Evolutionary conservation across 805 yeast species (phyloP), one percentile per base, ranked within the genome.

Genomic region (Millerozyma acaciae): DNA sequence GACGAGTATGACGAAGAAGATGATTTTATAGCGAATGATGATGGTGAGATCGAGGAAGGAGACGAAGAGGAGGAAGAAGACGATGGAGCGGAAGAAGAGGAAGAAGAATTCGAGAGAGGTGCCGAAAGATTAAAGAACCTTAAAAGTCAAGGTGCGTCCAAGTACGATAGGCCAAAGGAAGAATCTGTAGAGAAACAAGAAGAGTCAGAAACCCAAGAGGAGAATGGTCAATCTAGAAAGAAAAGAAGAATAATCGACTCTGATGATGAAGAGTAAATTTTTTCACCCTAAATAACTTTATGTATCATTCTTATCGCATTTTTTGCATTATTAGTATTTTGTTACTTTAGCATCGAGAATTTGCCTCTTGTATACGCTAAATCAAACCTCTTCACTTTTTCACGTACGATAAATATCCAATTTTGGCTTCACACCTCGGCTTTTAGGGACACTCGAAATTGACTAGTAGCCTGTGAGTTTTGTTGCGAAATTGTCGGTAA

Each of bases 221-320:
- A 59, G 25, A 61, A 49, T 26, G 56, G 52, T 30, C 48, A 44
- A 37, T 28, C 47, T 3, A 53, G 68, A 28, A 73, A 62, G 58
- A 68, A 67, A 55, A 62, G 75, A 51, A 59, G 73, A 43, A 68
- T 73, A 41, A 63, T 69, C 33, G 66, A 68, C 30, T 68, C 68
- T 28, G 76, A 77, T 28, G 76, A 69, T 9, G 81, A 74, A 7
- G 79, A 73, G n/a, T n/a, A n/a, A n/a, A n/a, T n/a, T n/a, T n/a
- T n/a, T n/a, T n/a, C n/a, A n/a, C n/a, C n/a, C n/a, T n/a, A n/a
- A n/a, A n/a, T n/a, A n/a, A n/a, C n/a, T n/a, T n/a, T n/a, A n/a
- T n/a, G n/a, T n/a, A n/a, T n/a, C n/a, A n/a, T n/a, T n/a, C n/a
- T n/a, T n/a, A n/a, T n/a, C n/a, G n/a, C n/a, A n/a, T n/a, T n/a